Base-by-base conservation (phyloP, 1,139 yeast species). In the Taphrina wiesneri region DNA sequence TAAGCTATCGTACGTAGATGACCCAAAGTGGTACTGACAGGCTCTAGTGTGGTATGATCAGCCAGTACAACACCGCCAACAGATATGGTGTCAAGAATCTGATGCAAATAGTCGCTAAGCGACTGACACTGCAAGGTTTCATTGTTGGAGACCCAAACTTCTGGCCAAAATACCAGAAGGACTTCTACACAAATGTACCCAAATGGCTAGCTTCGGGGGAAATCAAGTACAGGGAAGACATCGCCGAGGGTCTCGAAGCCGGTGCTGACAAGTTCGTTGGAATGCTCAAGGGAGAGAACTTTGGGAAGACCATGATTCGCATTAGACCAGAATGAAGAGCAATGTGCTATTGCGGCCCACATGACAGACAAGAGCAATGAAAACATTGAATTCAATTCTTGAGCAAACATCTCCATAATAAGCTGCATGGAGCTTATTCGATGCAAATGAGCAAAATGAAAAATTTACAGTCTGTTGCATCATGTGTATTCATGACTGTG, bases 31-130 rank as follows among this genome's bases (percentile, higher is more conserved):
- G 7, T 25, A 11, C 52, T 46, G 26, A 46, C n/a, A 17, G 2
- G 3, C n/a, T 46, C 6, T 49, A 49, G 34, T 85, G 88, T 77
- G 90, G 90, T 67, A 80, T 86, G 5, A 83, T 86, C 70, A 75
- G 88, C 41, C 84, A 84, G 66, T 86, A 85, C 74, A 83, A 85
- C 71, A 82, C 82, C 68, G 78, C 79, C 65, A 60, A 68, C 30
- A 64, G 32, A 17, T 70, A 70, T 52, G 69, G 71, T 5, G 51
- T 68, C 59, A 69, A 68, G 57, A 69, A 69, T 57, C 36, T 67
- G 21, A 43, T 36, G 34, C 39, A 56, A 41, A 51, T 68, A 13
- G 68, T 71, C 13, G 53, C 62, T 51, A 68, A 65, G 62, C 69
- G 73, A 17, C 30, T 71, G 52, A 68, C 51, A 32, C 21, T 71